Evolutionary conservation across 768 basidiomycete species (phyloP), one percentile per base, ranked within the genome.

Genomic region (Heimioporus sp.): DNA sequence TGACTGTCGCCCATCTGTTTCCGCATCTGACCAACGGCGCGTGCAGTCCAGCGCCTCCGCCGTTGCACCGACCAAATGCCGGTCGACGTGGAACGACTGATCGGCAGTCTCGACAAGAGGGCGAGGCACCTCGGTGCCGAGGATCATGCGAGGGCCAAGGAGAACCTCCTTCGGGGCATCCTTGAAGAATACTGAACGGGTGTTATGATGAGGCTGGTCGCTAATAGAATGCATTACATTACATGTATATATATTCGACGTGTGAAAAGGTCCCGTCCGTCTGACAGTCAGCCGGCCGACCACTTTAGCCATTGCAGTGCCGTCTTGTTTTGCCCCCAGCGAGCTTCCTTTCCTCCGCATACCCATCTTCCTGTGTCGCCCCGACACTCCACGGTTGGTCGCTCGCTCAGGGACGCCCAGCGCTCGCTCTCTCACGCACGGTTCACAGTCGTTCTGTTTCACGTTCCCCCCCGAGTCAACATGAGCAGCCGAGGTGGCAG

Each of bases 401-500:
- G 4, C 24, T 11, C 10, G 6, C 32, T 16, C 40, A n/a, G n/a
- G n/a, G n/a, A n/a, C n/a, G n/a, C n/a, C n/a, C n/a, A n/a, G n/a
- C 24, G 4, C 24, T 11, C 10, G 6, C 32, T 16, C 40, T 38
- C 54, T 52, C 32, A 52, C 55, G 31, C 46, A 28, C 5, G 40
- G 46, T 21, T 20, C 49, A 28, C 20, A 47, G 49, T 24, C 36
- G 4, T 39, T 34, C 37, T 49, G 30, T 40, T 47, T 42, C 43
- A 38, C 43, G 24, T 52, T 35, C 51, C 47, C 40, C 38, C 34
- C 28, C 7, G 24, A 53, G 44, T 36, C 57, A 67, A 30, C 62
- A 86, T 86, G 84, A 83, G 80, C 59, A 74, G 76, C 64, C 78
- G 85, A 59, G 77, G 85, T 65, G 80, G 81, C 46, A 75, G 82